Evolutionary conservation across 1,284 basidiomycete genomes (phyloP).

Genomic region (Grifola frondosa): DNA sequence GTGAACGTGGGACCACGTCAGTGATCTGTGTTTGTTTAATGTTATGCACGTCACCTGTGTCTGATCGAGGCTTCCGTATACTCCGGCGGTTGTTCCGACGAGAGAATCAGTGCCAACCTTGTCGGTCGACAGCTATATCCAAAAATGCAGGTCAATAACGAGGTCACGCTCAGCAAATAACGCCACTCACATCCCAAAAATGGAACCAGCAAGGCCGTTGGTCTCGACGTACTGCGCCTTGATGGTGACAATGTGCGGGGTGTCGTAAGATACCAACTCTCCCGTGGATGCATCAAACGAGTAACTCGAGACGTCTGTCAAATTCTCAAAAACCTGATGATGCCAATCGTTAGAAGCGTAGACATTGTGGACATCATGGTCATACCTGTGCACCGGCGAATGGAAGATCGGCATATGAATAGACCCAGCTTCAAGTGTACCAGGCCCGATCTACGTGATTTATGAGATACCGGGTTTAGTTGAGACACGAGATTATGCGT

Average conservation of each 20-base stretch:
- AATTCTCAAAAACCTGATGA: constrained; percentile 63
- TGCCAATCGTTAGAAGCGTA: not conserved
- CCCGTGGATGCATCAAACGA: constrained; percentile 68
- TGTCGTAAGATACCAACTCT: constrained; percentile 82
- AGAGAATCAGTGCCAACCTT: constrained; percentile 58
- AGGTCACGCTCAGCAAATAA: not conserved
- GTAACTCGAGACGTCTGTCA: constrained; percentile 73
- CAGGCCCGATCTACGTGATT: constrained; percentile 66
- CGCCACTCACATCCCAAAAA: constrained; percentile 73
- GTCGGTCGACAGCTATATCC: constrained; percentile 60
- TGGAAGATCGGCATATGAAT: constrained; percentile 79
- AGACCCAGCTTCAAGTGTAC: constrained; percentile 70
- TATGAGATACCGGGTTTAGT: constrained; percentile 1
- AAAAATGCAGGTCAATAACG: constrained; percentile 7
- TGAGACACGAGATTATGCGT: not conserved
- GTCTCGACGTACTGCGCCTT: constrained; percentile 78
- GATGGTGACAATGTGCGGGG: constrained; percentile 64
- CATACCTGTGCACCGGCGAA: constrained; percentile 46
- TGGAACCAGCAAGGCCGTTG: constrained; percentile 68
- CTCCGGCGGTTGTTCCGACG: constrained; percentile 46
- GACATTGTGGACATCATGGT: not conserved
- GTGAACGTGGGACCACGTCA: not conserved
- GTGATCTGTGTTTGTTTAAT: too few relatives aligned
- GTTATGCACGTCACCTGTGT: constrained; percentile 41
- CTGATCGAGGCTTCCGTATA: constrained; percentile 56